phyloP scores from a whole-genome alignment of 2,329 filamentous ascomycete species.

The Fusarium fracticaudum region DNA sequence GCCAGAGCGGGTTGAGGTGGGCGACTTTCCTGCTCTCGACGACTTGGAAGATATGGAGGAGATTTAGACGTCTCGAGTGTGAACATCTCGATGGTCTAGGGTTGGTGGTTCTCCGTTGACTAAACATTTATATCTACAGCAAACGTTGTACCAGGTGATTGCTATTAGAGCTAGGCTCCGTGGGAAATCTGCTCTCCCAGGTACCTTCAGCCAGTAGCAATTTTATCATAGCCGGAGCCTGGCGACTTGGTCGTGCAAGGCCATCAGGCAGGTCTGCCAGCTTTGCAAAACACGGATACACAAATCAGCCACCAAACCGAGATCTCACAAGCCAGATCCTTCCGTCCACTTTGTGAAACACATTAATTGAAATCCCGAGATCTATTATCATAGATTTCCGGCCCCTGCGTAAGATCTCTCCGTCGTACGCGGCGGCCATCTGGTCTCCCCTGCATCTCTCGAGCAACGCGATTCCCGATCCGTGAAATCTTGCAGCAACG shows the following conservation, averaged over 20 bases:
- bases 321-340: background rate
- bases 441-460: background rate
- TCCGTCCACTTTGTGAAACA: conserved; percentile 3
- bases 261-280: background rate
- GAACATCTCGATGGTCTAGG: background rate
- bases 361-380: background rate
- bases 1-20: conserved; percentile 79
- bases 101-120: background rate
- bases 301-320: background rate
- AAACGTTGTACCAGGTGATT: background rate
- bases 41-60: conserved; percentile 83
- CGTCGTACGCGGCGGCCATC: conserved; percentile 8
- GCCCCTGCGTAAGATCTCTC: conserved; percentile 10
- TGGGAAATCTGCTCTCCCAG: background rate
- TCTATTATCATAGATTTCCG: background rate
- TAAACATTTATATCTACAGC: background rate
- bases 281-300: background rate
- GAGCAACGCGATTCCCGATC: conserved; percentile 31
- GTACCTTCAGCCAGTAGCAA: background rate
- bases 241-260: background rate
- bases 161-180: background rate
- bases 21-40: conserved; percentile 76
- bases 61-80: conserved; percentile 57
- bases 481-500: conserved; percentile 34
- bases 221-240: background rate